Base-by-base conservation (phyloP, 495 filamentous ascomycete species). In the Chaetomium fimeti region DNA sequence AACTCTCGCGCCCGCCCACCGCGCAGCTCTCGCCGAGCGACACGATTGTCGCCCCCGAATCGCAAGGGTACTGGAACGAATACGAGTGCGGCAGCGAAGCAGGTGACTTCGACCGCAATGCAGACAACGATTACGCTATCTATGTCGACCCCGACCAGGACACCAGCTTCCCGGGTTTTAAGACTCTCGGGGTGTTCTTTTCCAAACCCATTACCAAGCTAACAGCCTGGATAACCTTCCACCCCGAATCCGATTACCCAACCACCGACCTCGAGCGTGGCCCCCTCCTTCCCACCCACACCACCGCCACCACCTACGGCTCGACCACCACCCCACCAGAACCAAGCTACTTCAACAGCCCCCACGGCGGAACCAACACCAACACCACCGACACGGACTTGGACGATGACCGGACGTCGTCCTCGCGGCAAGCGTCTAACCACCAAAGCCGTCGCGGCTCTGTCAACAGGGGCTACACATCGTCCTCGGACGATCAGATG, bases 71-170 rank as follows among this genome's bases (percentile, higher is more conserved):
- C 67, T 88, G 86, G 86, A 87, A 87, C 69, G 86, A 88, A 69
- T 88, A 87, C 72, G 86, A 88, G 49, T 72, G 85, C 69, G 84
- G 82, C 8, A 85, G 84, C 68, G 85, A 88, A 56, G 78, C 74
- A 8, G 80, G 79, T 40, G 79, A 77, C 40, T 64, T 75, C n/a
- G 75, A 78, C 36, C 68, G 68, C 29, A 54, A 66, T 28, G 58
- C 8, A 3, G 74, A 83, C 40, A 76, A 73, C 47, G 68, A 73
- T 16, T 88, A 87, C 69, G 78, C 78, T 25, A 80, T 88, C 28
- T 84, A 82, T 66, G 74, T 89, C 60, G 75, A 87, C 68, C 83
- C 86, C 2, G 74, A 85, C 67, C 74, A 73, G 8, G 76, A 79
- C 38, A 48, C 61, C 20, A 61, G 64, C 11, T 83, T 86, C 61